phyloP scores from a whole-genome alignment of 1,284 basidiomycete genomes.

The Leccinum ponderosum region DNA sequence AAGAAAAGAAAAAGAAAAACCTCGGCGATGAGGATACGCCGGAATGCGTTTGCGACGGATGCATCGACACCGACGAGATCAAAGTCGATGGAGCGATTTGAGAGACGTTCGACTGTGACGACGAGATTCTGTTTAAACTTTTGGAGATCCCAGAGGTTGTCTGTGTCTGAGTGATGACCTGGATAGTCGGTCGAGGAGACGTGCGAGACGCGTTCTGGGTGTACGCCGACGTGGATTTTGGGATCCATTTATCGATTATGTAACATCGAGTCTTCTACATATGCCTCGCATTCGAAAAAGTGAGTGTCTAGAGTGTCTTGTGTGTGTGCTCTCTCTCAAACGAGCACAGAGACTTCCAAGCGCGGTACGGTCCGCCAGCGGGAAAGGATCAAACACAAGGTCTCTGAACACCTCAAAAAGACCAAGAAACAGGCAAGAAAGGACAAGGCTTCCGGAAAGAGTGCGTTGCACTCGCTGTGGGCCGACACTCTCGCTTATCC shows the following conservation, averaged over 20 bases:
- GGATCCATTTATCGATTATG: constrained; percentile 31
- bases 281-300: constrained; percentile 80
- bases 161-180: constrained; percentile 82
- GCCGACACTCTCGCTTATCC: constrained; percentile 1
- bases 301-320: constrained; percentile 33
- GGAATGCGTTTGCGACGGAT: constrained; percentile 92
- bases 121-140: constrained; percentile 77
- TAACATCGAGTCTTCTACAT: constrained; percentile 10
- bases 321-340: background rate
- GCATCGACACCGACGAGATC: constrained; percentile 97
- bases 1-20: constrained; percentile 29
- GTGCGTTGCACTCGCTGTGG: constrained; percentile 51
- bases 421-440: constrained; percentile 79
- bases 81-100: constrained; percentile 86
- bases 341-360: constrained; percentile 76
- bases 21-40: constrained; percentile 93
- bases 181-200: constrained; percentile 86
- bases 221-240: constrained; percentile 55
- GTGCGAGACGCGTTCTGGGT: constrained; percentile 74
- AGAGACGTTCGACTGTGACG: constrained; percentile 76
- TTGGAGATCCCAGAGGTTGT: constrained; percentile 79
- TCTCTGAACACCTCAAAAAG: constrained; percentile 79
- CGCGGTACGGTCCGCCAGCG: constrained; percentile 74
- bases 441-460: constrained; percentile 84
- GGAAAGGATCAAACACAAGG: constrained; percentile 79